Conservation (phyloP, 371 early-diverging fungal species). For the Blakeslea trispora region DNA sequence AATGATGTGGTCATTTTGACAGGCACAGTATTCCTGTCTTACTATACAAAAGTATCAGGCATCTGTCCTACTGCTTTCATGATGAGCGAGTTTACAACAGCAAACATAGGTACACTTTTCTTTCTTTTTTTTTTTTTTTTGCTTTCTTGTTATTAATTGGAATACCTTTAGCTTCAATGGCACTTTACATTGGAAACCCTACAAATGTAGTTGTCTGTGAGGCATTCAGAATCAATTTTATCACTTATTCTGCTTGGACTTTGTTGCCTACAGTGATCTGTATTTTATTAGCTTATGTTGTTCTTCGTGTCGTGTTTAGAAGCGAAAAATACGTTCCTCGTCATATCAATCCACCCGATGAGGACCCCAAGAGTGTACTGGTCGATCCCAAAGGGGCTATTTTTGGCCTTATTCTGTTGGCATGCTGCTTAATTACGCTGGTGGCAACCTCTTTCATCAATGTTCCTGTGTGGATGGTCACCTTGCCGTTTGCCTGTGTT, state of each 20-base stretch:
- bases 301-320: slow-evolving; percentile 54
- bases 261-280: slow-evolving; percentile 67
- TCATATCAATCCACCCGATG: slow-evolving; percentile 47
- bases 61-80: slow-evolving; percentile 66
- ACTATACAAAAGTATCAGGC: slow-evolving; percentile 66
- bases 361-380: slow-evolving; percentile 56
- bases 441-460: slow-evolving; percentile 67
- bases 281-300: slow-evolving; percentile 53
- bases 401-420: slow-evolving; percentile 56
- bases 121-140: neutral
- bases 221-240: slow-evolving; percentile 72
- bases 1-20: slow-evolving; percentile 86
- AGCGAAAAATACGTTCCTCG: slow-evolving; percentile 50
- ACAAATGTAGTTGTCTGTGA: slow-evolving; percentile 84
- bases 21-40: slow-evolving; percentile 75
- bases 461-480: slow-evolving; percentile 71
- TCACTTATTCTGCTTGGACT: slow-evolving; percentile 83
- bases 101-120: slow-evolving; percentile 58
- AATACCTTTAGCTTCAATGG: slow-evolving; percentile 65
- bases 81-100: slow-evolving; percentile 70
- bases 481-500: slow-evolving; percentile 64
- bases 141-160: no score
- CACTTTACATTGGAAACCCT: slow-evolving; percentile 84
- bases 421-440: slow-evolving; percentile 53
- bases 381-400: slow-evolving; percentile 58